These are phyloP conservation scores for Kingdonia uniflora DNA, from an alignment of 164 flowering plant species.

Conservation along the genomic window DNA sequence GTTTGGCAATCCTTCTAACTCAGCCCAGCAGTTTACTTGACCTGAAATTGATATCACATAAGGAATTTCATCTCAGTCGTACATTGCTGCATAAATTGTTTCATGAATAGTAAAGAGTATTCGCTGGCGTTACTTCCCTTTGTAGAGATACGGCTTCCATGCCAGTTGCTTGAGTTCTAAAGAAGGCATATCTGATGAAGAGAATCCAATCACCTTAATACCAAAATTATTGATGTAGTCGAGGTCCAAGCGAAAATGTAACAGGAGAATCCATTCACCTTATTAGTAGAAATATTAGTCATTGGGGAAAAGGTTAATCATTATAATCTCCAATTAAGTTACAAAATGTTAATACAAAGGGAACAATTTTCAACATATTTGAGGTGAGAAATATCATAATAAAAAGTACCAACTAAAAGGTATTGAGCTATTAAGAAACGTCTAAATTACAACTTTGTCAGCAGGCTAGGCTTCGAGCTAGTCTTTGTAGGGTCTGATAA, in stretches of 20 bases:
- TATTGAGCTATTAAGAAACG: slow-evolving; percentile 76
- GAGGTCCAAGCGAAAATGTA: slow-evolving; percentile 93
- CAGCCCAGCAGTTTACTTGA: slow-evolving; percentile 92
- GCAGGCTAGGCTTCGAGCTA: slow-evolving; percentile 43
- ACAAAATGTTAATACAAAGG: too few species aligned
- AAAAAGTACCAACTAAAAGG: slow-evolving; percentile 99
- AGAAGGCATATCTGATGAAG: slow-evolving; percentile 69
- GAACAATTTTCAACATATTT: slow-evolving; percentile 4
- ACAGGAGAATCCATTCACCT: too few species aligned
- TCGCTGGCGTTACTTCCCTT: slow-evolving; percentile 91
- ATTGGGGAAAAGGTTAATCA: too few species aligned
- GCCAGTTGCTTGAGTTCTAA: slow-evolving; percentile 74
- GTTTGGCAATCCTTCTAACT: slow-evolving; percentile 94
- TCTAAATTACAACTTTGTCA: slow-evolving; percentile 76
- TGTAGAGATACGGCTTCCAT: too few species aligned
- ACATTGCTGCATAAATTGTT: too few species aligned
- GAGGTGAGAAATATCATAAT: slow-evolving; percentile 40
- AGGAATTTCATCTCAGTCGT: slow-evolving; percentile 95
- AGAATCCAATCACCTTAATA: slow-evolving; percentile 66
- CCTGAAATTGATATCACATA: slow-evolving; percentile 77
- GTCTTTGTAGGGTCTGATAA: too few species aligned
- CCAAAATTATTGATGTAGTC: slow-evolving; percentile 57
- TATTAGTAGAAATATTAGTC: too few species aligned
- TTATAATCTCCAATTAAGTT: too few species aligned
- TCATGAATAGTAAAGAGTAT: slow-evolving; percentile 61